A percentile compares a stretch with the other conserved stretches of the same genome.
Evolutionary conservation across 352 stramenopile species (phyloP).

Genomic region (Peronospora tabacina): DNA sequence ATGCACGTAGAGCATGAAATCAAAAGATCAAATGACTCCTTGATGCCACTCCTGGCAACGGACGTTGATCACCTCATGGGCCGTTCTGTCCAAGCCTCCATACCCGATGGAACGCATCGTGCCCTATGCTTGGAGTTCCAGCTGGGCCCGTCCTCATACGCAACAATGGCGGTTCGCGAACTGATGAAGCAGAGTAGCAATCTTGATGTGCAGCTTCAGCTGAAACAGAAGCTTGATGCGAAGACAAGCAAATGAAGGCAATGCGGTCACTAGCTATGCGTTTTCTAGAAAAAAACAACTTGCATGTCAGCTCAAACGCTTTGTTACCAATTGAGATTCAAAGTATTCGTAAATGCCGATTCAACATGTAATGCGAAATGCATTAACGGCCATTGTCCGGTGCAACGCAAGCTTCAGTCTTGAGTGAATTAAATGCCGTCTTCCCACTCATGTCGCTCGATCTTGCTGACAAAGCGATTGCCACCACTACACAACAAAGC

Average conservation of each 20-base stretch:
- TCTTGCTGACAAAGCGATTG: conserved; percentile 82
- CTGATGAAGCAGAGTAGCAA: conserved; percentile 91
- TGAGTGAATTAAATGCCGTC: conserved; percentile 28
- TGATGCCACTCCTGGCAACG: conserved; percentile 89
- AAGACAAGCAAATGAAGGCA: conserved; percentile 14
- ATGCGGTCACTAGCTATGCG: conserved; percentile 9
- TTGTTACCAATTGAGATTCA: conserved; percentile 2
- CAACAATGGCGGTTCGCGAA: conserved; percentile 93
- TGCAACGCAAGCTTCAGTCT: background rate
- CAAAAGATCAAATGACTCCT: conserved; percentile 89
- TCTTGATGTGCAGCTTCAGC: conserved; percentile 52
- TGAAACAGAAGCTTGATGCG: conserved; percentile 35
- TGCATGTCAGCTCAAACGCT: conserved; percentile 2
- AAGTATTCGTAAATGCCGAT: conserved; percentile 3
- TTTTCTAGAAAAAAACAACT: conserved; percentile 10
- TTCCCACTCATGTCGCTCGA: conserved; percentile 63
- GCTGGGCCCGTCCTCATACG: conserved; percentile 87
- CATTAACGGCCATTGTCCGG: background rate
- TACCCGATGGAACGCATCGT: conserved; percentile 50
- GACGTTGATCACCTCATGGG: conserved; percentile 81
- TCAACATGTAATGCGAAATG: background rate
- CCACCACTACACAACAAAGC: conserved; percentile 37
- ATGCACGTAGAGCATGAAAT: conserved; percentile 87
- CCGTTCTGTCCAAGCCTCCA: conserved; percentile 34
- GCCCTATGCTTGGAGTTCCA: conserved; percentile 80